Base-by-base conservation (phyloP, 2,329 filamentous ascomycete genomes). In the Aspergillus piperis region DNA sequence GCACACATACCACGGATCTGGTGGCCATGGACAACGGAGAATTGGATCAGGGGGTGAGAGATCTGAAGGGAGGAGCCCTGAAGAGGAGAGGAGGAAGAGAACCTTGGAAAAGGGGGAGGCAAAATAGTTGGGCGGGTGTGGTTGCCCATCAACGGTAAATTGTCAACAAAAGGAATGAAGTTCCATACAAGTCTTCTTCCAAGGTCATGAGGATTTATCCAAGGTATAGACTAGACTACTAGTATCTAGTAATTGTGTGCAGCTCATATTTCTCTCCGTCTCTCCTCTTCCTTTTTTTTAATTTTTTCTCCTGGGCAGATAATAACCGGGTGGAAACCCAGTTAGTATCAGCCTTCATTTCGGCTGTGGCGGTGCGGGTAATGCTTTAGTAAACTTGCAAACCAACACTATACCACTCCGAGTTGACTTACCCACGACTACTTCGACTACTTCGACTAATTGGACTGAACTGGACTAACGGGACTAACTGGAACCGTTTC, bases 21-120 rank as follows among this genome's bases (percentile, higher is more conserved):
- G 47, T 50, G 47, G 47, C 47, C 25, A 17, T 50, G 23, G 25
- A 50, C 47, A 15, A 27, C 23, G 44, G 44, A 23, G 4, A 3
- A 50, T 11, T 50, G 47, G 47, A 50, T 50, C 25, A 30, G 44
- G 47, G 30, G 17, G 27, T 11, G 39, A 32, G 23, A 54, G 15
- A 59, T 17, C 15, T 19, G 2, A 44, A 21, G 41, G 41, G 41
- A 13, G 13, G 27, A 30, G 11, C 27, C 25, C 19, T 21, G 19
- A 21, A 5, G 27, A 30, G 27, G 23, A 30, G 23, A 30, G n/a
- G 8, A n/a, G 15, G 47, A 21, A 8, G 25, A 23, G 11, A 36
- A 36, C 32, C 32, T 36, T 36, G 32, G 32, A 25, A 62, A 61
- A 63, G 62, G 62, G 62, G 62, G 62, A 59, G 59, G 59, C 59